Conservation (phyloP, 2,329 filamentous ascomycete species). For the Trichoderma endophyticum region DNA sequence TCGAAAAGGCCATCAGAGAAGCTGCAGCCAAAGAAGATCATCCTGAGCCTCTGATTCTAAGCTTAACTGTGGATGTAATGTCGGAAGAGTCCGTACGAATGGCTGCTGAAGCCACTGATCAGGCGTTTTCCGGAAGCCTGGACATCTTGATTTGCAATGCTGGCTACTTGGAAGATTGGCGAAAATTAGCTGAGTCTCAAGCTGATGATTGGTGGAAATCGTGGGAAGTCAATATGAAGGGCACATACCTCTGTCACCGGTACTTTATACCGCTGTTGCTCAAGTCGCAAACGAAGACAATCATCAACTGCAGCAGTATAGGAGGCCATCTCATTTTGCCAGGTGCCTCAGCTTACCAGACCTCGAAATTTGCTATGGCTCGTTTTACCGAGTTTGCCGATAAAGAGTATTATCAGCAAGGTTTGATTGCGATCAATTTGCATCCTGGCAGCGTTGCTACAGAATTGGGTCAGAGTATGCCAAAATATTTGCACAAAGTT, state of each 20-base stretch:
- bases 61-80: conserved; percentile 40
- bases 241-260: conserved; percentile 42
- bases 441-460: conserved; percentile 42
- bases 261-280: conserved; percentile 44
- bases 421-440: conserved; percentile 39
- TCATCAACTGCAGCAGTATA: conserved; percentile 3
- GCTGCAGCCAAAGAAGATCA: conserved; percentile 23
- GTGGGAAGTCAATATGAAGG: conserved; percentile 40
- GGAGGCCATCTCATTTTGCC: background rate
- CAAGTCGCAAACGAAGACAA: background rate
- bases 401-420: conserved; percentile 43
- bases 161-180: conserved; percentile 38
- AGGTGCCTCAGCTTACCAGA: conserved; percentile 38
- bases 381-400: conserved; percentile 49
- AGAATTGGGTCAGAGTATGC: conserved; percentile 27
- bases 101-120: conserved; percentile 29
- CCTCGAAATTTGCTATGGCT: conserved; percentile 47
- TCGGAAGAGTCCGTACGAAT: conserved; percentile 32
- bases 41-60: conserved; percentile 35
- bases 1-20: conserved; percentile 35
- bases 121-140: conserved; percentile 29
- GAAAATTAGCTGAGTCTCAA: conserved; percentile 36
- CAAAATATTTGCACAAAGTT: background rate
- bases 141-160: conserved; percentile 46
- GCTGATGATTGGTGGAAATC: conserved; percentile 44